Evolutionary conservation across 2,329 filamentous ascomycete species (phyloP).

Genomic region (Aspergillus phoenicis): DNA sequence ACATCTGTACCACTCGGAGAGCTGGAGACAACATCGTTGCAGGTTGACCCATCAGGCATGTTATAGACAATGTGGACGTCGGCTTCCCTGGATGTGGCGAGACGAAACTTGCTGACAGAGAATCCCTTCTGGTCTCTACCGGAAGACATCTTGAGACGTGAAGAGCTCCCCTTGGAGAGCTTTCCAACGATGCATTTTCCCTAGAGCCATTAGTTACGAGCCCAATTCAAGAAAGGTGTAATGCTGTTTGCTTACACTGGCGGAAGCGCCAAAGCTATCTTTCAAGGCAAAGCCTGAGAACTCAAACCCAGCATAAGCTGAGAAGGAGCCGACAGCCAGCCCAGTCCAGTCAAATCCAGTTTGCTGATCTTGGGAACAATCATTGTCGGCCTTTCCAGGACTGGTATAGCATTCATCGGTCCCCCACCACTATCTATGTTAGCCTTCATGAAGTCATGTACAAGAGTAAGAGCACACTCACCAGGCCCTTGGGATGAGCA

Average conservation of each 20-base stretch:
- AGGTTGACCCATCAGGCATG: slow-evolving; percentile 79
- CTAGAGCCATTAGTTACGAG: slow-evolving; percentile 31
- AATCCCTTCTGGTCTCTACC: slow-evolving; percentile 61
- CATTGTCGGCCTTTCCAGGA: slow-evolving; percentile 74
- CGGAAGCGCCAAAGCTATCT: slow-evolving; percentile 50
- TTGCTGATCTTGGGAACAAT: slow-evolving; percentile 71
- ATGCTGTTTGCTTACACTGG: slow-evolving; percentile 46
- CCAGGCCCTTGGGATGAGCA: slow-evolving; percentile 47
- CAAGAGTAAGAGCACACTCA: slow-evolving; percentile 35
- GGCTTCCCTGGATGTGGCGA: slow-evolving; percentile 73
- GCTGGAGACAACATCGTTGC: slow-evolving; percentile 76
- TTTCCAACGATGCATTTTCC: slow-evolving; percentile 65
- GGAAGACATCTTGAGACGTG: slow-evolving; percentile 63
- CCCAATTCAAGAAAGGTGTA: background rate
- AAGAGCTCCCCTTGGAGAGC: slow-evolving; percentile 42
- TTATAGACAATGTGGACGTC: slow-evolving; percentile 83
- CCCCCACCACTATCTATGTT: slow-evolving; percentile 48
- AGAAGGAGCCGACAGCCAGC: slow-evolving; percentile 64
- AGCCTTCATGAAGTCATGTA: slow-evolving; percentile 2
- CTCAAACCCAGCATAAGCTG: slow-evolving; percentile 69
- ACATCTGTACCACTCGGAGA: slow-evolving; percentile 68
- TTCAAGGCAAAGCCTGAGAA: slow-evolving; percentile 74
- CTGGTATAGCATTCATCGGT: slow-evolving; percentile 61
- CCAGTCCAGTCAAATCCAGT: slow-evolving; percentile 72
- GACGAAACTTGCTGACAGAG: slow-evolving; percentile 73